These are phyloP conservation scores for Coemansia guatemalensis DNA, from an alignment of 192 early-diverging fungal species.

Conservation along the genomic window DNA sequence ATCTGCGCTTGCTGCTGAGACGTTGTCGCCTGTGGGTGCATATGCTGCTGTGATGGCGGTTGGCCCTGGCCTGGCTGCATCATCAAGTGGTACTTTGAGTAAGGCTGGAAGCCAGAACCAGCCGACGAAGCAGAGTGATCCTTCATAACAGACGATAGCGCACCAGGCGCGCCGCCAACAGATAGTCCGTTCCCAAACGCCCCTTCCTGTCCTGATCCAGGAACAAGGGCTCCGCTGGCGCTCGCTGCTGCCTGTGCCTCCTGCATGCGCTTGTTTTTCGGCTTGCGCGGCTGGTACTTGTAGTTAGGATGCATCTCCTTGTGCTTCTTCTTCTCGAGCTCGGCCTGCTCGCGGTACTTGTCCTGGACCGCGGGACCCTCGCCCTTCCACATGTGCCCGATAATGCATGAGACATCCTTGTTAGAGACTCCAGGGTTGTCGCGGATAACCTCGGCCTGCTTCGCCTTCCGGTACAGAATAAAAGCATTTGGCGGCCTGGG, in stretches of 20 bases:
- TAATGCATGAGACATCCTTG: slow-evolving; percentile 58
- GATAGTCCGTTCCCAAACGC: slow-evolving; percentile 17
- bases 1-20: slow-evolving; percentile 37
- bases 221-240: slow-evolving; percentile 14
- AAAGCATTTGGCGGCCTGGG: slow-evolving; percentile 57
- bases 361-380: slow-evolving; percentile 52
- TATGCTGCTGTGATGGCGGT: slow-evolving; percentile 14
- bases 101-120: slow-evolving; percentile 27
- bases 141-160: slow-evolving; percentile 35
- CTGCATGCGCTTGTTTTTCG: slow-evolving; percentile 50
- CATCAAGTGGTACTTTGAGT: slow-evolving; percentile 52
- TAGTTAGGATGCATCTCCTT: slow-evolving; percentile 57
- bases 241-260: slow-evolving; percentile 34
- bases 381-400: slow-evolving; percentile 58
- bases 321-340: slow-evolving; percentile 57
- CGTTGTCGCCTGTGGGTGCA: slow-evolving; percentile 14
- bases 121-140: slow-evolving; percentile 13
- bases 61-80: slow-evolving; percentile 46
- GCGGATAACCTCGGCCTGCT: slow-evolving; percentile 55
- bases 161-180: slow-evolving; percentile 10
- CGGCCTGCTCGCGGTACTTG: slow-evolving; percentile 54
- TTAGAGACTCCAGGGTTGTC: slow-evolving; percentile 56
- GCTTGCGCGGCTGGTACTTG: slow-evolving; percentile 60
- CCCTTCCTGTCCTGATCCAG: slow-evolving; percentile 30
- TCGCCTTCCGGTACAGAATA: slow-evolving; percentile 58